Percentiles rank a stretch among this genome's conserved stretches.
Conservation (phyloP, 192 early-diverging fungal species). For the Linnemannia elongata region DNA sequence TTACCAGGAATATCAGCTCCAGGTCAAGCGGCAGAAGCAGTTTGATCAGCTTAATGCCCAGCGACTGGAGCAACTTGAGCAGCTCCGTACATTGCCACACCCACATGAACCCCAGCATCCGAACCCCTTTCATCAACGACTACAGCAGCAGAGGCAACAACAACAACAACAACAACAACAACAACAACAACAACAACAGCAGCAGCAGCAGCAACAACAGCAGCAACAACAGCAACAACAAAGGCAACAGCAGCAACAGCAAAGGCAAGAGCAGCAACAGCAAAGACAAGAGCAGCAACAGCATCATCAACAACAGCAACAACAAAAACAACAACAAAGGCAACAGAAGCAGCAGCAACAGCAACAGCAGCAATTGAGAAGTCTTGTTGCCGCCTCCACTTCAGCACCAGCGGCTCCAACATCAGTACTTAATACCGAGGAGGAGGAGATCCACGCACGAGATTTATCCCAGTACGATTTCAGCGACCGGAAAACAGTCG, state of each 20-base stretch:
- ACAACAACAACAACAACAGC: not conserved
- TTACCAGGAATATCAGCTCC: not conserved
- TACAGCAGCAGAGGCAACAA: not conserved
- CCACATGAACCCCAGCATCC: not conserved
- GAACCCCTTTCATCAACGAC: not conserved
- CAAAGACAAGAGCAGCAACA: not conserved
- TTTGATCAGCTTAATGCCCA: not conserved
- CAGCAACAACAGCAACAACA: not conserved
- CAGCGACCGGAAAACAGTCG: constrained; percentile 28
- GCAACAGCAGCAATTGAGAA: constrained; percentile 3
- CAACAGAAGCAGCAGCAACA: constrained; percentile 5
- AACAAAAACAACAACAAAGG: not conserved
- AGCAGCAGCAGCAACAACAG: constrained; percentile 7
- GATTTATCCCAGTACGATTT: constrained; percentile 33
- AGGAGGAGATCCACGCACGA: not conserved
- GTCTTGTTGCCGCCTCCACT: not conserved
- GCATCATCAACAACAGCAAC: not conserved
- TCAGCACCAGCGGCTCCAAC: not conserved
- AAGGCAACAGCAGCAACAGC: not conserved
- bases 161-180: constrained; percentile 6
- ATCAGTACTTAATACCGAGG: not conserved
- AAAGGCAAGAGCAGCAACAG: not conserved
- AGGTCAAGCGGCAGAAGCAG: not conserved
- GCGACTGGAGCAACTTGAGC: not conserved
- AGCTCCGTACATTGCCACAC: not conserved